Base-by-base conservation (phyloP, 2,329 filamentous ascomycete genomes). In the Mycosphaerella sp. region DNA sequence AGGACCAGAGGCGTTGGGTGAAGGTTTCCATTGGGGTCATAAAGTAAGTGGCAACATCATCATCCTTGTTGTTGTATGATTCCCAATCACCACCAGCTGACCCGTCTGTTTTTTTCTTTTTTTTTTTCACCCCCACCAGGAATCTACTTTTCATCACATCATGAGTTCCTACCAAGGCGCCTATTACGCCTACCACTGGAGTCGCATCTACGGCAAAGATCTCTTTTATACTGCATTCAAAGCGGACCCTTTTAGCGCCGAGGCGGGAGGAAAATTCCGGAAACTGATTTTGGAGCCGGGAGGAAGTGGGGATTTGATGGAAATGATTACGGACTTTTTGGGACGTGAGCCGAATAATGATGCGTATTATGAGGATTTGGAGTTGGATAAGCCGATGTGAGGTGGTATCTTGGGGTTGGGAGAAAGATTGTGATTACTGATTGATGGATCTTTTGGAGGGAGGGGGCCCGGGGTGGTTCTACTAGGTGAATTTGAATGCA, bases 131-230 rank as follows among this genome's bases (percentile, higher is more conserved):
- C n/a, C n/a, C n/a, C 6, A 4, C 26, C 26, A 36, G 34, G 9
- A 36, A 9, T 10, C 34, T 36, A 10, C 5, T 10, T 36, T 36
- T n/a, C 5, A n/a, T 6, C 39, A 55, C 26, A 6, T 42, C 12
- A 47, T 51, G 53, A 26, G 6, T 11, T 47, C 42, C 10, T 58
- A 58, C 29, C 49, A 45, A 41, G 53, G 42, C 1, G 31, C 29
- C 8, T 55, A 50, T 34, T 55, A 58, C 43, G 41, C 45, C 7
- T 57, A 51, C 17, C 43, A 39, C 8, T 57, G 51, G 51, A 46
- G 41, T 23, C n/a, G 44, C 44, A 38, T 51, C 10, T 51, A 54
- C 17, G 41, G 36, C 7, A 43, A 45, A 6, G 51, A 57, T 36
- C 36, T 48, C 12, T 57, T 54, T 26, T 48, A 54, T 39, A 47